Conservation (phyloP, 2,329 filamentous ascomycete genomes). For the Epichloe sibirici region DNA sequence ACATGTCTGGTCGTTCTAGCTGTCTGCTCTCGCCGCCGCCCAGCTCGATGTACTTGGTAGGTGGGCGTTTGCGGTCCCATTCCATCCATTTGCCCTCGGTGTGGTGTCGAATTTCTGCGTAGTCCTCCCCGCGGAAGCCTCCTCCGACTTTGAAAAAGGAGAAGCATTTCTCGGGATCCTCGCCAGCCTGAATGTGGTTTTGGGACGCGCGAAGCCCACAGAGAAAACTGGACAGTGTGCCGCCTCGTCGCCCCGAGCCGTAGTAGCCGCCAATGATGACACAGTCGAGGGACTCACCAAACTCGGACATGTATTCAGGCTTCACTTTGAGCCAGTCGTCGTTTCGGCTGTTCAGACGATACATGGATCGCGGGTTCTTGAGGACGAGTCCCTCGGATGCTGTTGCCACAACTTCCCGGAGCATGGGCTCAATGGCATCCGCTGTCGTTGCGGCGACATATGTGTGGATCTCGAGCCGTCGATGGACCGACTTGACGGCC, state of each 20-base stretch:
- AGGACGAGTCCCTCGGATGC: conserved; percentile 83
- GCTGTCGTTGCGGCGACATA: conserved; percentile 54
- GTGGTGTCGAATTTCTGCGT: conserved; percentile 65
- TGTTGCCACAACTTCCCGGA: conserved; percentile 75
- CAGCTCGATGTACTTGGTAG: conserved; percentile 66
- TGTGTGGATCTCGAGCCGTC: conserved; percentile 72
- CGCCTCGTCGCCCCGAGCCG: conserved; percentile 75
- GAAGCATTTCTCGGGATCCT: conserved; percentile 61
- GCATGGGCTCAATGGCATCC: conserved; percentile 63
- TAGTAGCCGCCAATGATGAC: conserved; percentile 87
- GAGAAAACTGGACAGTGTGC: conserved; percentile 73
- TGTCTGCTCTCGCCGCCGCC: conserved; percentile 61
- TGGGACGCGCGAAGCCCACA: conserved; percentile 72
- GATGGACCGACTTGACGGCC: conserved; percentile 56
- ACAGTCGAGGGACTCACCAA: conserved; percentile 85
- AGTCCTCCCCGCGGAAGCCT: conserved; percentile 76
- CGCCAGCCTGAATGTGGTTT: conserved; percentile 46
- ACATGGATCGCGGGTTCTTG: conserved; percentile 83
- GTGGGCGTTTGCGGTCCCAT: conserved; percentile 70
- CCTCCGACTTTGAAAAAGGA: conserved; percentile 99
- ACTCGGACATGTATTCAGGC: conserved; percentile 95
- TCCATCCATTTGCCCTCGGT: conserved; percentile 87
- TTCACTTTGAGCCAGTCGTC: conserved; percentile 99
- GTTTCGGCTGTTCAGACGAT: conserved; percentile 78
- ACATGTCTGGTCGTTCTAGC: conserved; percentile 73